Base-by-base conservation (phyloP, 768 basidiomycete genomes). In the Pleurotus pulmonarius region DNA sequence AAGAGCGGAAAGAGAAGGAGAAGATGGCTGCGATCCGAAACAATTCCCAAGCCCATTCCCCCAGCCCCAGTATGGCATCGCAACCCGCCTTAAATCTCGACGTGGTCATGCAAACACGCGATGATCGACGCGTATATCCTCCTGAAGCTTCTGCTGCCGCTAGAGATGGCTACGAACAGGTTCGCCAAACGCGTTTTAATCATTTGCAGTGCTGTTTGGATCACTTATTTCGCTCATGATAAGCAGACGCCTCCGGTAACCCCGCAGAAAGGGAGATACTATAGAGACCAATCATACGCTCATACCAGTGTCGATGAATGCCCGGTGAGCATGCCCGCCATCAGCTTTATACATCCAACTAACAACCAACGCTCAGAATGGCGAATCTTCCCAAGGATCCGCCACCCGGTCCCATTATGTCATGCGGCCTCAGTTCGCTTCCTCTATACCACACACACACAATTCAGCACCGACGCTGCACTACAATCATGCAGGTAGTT, bases 231-330 rank as follows among this genome's bases (percentile, higher is more conserved):
- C 24, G 46, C 16, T n/a, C 12, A 72, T 69, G 65, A 65, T 48
- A 46, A 20, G 25, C 11, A 53, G 38, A 53, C 51, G 12, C 51
- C 51, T 6, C 81, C 82, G 16, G 66, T 82, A 18, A 86, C 85
- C 3, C 84, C 85, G n/a, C 79, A 80, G 61, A 80, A 78, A 59
- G 76, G 66, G 65, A 86, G 74, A 64, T 83, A 87, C 64, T 86
- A 87, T 64, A 78, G 85, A 67, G 79, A 80, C 37, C 79, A 81
- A 49, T 53, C 51, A 6, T 53, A 53, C 15, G 37, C 39, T 11
- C 51, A 20, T 18, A 20, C 5, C 39, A 25, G 39, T 25, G 16
- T 38, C 2, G 25, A 40, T 24, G 51, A 53, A 20, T 20, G 37
- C 12, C 51, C 40, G 22, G 51, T 53, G 13, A 53, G 25, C 15